Conservation (phyloP, 345 rosid species). For the Alliaria petiolata region DNA sequence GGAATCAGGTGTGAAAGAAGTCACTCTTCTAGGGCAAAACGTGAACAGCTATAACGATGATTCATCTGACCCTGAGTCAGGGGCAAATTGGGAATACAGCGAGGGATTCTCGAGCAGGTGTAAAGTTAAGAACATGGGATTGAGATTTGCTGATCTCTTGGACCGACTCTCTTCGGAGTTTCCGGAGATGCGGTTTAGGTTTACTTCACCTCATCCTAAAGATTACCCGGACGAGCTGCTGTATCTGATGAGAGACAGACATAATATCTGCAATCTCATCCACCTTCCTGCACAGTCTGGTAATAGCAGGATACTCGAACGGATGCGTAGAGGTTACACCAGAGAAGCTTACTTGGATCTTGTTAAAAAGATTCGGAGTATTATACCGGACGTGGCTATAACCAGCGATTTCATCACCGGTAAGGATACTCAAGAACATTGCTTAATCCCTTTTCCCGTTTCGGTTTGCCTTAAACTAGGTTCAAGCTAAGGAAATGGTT, state of each 20-base stretch:
- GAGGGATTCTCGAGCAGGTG: constrained; percentile 84
- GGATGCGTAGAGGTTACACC: constrained; percentile 88
- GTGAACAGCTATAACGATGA: constrained; percentile 91
- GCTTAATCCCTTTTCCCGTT: not conserved
- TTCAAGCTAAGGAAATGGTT: not conserved
- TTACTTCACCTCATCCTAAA: constrained; percentile 95
- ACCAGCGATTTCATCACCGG: constrained; percentile 91
- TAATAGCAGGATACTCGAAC: constrained; percentile 66
- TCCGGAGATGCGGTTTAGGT: constrained; percentile 97
- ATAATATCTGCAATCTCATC: constrained; percentile 74
- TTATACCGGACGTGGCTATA: constrained; percentile 79
- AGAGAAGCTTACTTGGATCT: constrained; percentile 90
- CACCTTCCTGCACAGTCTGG: constrained; percentile 96
- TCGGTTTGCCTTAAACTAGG: not conserved
- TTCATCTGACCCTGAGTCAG: constrained; percentile 56
- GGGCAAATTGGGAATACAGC: constrained; percentile 65
- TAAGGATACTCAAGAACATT: constrained; percentile 31
- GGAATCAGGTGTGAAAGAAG: constrained; percentile 88
- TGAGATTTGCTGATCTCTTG: constrained; percentile 87
- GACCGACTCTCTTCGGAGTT: constrained; percentile 74
- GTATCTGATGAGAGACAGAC: constrained; percentile 72
- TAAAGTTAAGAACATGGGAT: constrained; percentile 75
- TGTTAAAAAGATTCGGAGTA: constrained; percentile 67
- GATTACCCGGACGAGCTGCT: constrained; percentile 85
- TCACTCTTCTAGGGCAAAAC: constrained; percentile 90